Percentiles rank a stretch among this genome's conserved stretches.
Conservation (phyloP, 768 basidiomycete species). For the Suillus decipiens region DNA sequence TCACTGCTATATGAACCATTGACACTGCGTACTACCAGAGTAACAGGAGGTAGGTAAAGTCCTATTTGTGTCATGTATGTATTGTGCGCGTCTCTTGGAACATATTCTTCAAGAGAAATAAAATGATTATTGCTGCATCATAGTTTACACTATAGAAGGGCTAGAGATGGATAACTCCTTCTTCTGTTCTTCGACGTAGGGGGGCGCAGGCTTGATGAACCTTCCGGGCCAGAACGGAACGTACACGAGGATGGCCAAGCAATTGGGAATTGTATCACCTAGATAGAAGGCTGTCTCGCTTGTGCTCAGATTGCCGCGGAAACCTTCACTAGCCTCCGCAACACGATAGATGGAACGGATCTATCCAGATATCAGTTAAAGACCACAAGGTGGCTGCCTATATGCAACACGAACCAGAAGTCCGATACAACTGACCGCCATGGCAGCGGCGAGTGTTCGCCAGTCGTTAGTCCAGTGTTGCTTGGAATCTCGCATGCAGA, state of each 20-base stretch:
- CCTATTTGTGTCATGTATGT: not conserved
- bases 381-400: not conserved
- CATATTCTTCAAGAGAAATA: not conserved
- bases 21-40: not conserved
- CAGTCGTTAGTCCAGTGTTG: conserved; percentile 57
- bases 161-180: not conserved
- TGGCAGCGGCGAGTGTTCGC: conserved; percentile 51
- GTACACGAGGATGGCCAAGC: conserved; percentile 59
- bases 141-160: not conserved
- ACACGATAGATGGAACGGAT: conserved; percentile 66
- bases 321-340: conserved; percentile 69
- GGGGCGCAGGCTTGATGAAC: conserved; percentile 37
- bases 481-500: conserved; percentile 41
- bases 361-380: conserved; percentile 29
- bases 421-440: conserved; percentile 61
- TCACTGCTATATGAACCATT: not conserved
- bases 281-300: conserved; percentile 66
- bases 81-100: not conserved
- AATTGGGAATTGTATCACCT: conserved; percentile 66
- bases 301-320: conserved; percentile 54
- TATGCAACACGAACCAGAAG: conserved; percentile 50
- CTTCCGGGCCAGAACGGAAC: conserved; percentile 66
- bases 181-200: not conserved
- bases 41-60: not conserved
- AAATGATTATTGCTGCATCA: not conserved